A percentile compares a stretch with the other conserved stretches of the same genome.
Conservation (phyloP, 2,329 filamentous ascomycete genomes). For the Fusarium sp. region DNA sequence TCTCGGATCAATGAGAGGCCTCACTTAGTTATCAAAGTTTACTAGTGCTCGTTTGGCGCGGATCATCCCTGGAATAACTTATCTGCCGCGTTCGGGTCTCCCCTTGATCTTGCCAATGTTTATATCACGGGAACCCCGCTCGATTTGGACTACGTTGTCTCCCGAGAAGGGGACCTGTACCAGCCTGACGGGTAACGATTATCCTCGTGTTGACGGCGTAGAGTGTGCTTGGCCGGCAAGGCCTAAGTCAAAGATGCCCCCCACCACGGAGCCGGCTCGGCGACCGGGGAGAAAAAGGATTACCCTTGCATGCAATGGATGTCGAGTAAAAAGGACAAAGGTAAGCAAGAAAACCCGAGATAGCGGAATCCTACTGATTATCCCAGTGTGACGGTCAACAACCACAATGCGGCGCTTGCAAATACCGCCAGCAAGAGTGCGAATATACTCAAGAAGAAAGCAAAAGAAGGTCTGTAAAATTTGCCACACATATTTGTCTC, state of each 20-base stretch:
- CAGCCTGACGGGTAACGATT: neutral
- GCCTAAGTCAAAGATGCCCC: neutral
- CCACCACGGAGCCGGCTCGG: neutral
- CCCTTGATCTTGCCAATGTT: neutral
- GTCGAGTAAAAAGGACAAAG: slow-evolving; percentile 22
- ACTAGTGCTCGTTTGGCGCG: neutral
- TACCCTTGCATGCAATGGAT: slow-evolving; percentile 25
- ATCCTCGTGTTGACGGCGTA: neutral
- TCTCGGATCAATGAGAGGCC: neutral
- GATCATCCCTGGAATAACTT: neutral
- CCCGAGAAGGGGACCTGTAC: neutral
- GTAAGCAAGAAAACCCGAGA: neutral
- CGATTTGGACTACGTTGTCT: neutral
- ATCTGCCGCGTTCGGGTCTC: neutral
- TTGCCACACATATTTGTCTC: neutral
- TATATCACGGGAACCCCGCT: neutral
- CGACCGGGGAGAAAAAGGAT: slow-evolving; percentile 8
- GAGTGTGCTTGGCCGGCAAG: neutral
- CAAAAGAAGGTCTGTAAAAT: slow-evolving; percentile 17
- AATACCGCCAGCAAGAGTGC: slow-evolving; percentile 12
- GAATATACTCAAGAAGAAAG: slow-evolving; percentile 18
- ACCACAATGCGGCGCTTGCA: slow-evolving; percentile 20
- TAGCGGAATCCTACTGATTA: neutral
- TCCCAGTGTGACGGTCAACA: slow-evolving; percentile 21
- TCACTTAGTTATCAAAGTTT: neutral